Conservation (phyloP, 768 basidiomycete species). For the Suillus tomentosus region DNA sequence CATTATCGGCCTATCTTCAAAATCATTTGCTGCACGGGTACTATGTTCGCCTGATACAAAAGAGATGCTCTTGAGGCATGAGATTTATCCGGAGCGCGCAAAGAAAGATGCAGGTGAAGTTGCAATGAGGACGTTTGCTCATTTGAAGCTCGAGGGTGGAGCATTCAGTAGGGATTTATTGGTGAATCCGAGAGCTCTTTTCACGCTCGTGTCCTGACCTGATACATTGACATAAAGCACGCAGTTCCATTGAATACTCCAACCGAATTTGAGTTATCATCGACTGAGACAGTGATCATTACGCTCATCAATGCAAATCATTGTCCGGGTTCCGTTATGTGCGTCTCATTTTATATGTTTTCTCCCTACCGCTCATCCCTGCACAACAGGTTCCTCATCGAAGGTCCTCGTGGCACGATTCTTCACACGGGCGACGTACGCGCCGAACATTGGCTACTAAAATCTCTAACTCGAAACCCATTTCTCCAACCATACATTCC, state of each 20-base stretch:
- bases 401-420: slow-evolving; percentile 66
- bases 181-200: slow-evolving; percentile 36
- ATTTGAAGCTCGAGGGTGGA: slow-evolving; percentile 66
- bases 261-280: slow-evolving; percentile 56
- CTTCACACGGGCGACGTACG: slow-evolving; percentile 95
- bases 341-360: slow-evolving; percentile 23
- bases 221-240: slow-evolving; percentile 40
- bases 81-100: slow-evolving; percentile 66
- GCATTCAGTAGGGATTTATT: slow-evolving; percentile 62
- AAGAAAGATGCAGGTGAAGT: slow-evolving; percentile 17
- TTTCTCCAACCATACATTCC: slow-evolving; percentile 72
- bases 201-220: background rate
- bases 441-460: slow-evolving; percentile 81
- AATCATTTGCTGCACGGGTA: slow-evolving; percentile 71
- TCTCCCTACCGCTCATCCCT: background rate
- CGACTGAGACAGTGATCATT: slow-evolving; percentile 61
- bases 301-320: slow-evolving; percentile 92
- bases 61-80: slow-evolving; percentile 79
- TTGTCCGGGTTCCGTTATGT: slow-evolving; percentile 95
- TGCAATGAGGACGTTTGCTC: slow-evolving; percentile 57
- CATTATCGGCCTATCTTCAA: slow-evolving; percentile 71
- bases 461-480: slow-evolving; percentile 66
- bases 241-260: slow-evolving; percentile 65
- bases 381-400: slow-evolving; percentile 76
- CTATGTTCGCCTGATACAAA: slow-evolving; percentile 85